Evolutionary conservation across 73 alveolate species (phyloP), one percentile per base, ranked within the genome.

Genomic region (Paramecium sonneborni): DNA sequence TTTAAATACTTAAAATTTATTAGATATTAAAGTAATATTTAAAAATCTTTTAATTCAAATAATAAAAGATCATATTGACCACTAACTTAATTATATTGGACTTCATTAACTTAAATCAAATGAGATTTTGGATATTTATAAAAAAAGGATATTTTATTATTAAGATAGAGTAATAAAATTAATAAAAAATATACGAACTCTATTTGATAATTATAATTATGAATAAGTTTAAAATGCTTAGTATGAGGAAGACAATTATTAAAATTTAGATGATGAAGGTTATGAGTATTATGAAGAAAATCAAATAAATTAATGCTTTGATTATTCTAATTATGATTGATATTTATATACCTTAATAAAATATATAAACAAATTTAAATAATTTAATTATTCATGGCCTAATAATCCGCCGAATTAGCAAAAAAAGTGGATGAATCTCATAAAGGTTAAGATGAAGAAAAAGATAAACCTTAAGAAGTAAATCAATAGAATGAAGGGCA

Each of bases 301-400:
- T 35, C 43, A 35, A 4, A 35, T 2, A 35, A 35, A 35, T 35
- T 35, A 35, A 4, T 35, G 2, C 43, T 35, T 35, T 35, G 2
- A 35, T 4, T 6, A 35, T 35, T 35, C 43, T 4, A 4, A 35
- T 2, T 4, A 35, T 35, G 43, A n/a, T n/a, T n/a, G n/a, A n/a
- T n/a, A n/a, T n/a, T 52, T 23, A 52, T 3, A 18, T 52, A 4
- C 30, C 14, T 15, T 4, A 52, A 52, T 18, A 52, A 30, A 28
- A 52, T 23, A 52, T 52, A 4, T 52, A 52, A n/a, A 52, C 6
- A 52, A 52, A 52, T 52, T 52, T 52, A 52, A 62, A 62, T 62
- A 62, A 23, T 62, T 62, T 23, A 62, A 62, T 62, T 62, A 72
- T 72, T 72, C 57, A 72, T 72, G 86, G 86, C 86, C 32, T 38